These are phyloP conservation scores for Xylaria sp. DNA, from an alignment of 495 filamentous ascomycete species.

Conservation along the genomic window DNA sequence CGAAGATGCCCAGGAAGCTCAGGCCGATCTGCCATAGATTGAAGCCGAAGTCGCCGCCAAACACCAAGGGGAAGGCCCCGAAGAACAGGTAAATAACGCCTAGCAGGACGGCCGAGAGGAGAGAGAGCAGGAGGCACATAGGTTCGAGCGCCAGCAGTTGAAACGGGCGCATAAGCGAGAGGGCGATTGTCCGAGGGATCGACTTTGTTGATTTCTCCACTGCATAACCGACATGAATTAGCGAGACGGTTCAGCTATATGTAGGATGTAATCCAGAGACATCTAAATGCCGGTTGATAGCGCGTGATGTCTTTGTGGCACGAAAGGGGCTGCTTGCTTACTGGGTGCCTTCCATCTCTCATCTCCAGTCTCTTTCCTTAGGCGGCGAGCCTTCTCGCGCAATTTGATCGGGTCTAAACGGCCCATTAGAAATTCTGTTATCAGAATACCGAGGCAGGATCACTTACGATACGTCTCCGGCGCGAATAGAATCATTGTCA, in stretches of 20 bases:
- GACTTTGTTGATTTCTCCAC: constrained; percentile 78
- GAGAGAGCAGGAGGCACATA: constrained; percentile 84
- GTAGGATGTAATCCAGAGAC: not conserved
- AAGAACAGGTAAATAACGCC: constrained; percentile 96
- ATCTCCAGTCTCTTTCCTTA: constrained; percentile 81
- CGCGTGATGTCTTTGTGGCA: not conserved
- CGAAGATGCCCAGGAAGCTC: constrained; percentile 80
- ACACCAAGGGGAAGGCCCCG: constrained; percentile 88
- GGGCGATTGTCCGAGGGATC: constrained; percentile 71
- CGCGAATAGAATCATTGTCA: constrained; percentile 72
- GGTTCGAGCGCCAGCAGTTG: constrained; percentile 84
- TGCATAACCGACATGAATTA: not conserved
- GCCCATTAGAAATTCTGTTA: not conserved
- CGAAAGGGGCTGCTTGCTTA: constrained; percentile 14
- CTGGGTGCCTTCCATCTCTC: constrained; percentile 73
- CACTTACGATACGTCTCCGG: constrained; percentile 87
- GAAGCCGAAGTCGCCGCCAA: constrained; percentile 77
- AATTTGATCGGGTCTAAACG: constrained; percentile 66
- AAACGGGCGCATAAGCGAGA: constrained; percentile 79
- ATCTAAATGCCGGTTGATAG: not conserved
- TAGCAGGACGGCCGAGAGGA: constrained; percentile 84
- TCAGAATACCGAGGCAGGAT: not conserved
- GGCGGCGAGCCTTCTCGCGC: constrained; percentile 70
- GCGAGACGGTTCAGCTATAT: not conserved
- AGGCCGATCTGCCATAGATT: constrained; percentile 81